Base-by-base conservation (phyloP, 805 yeast genomes). In the Ogataea saltuana region DNA sequence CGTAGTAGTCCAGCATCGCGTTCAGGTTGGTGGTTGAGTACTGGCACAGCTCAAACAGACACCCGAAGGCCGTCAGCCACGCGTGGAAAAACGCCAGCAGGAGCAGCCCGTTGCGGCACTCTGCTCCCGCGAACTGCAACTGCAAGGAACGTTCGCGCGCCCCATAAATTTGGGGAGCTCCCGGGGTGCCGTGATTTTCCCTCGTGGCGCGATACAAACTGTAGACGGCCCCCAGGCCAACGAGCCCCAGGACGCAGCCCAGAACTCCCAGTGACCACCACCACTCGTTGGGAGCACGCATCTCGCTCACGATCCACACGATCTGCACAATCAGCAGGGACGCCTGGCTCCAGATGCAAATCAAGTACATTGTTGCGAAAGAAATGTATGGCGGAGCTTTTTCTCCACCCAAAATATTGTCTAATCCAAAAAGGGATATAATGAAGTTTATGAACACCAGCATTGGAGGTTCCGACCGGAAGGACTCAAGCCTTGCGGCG, bases 1-100 rank as follows among this genome's bases (percentile, higher is more conserved):
- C 30, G 33, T 50, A 50, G 35, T 53, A 53, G 6, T 37, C 25
- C 19, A 37, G n/a, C 51, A 54, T 49, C 37, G 42, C 48, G 33
- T 33, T 42, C 44, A 53, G 38, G 30, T 40, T 44, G 33, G 42
- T 39, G n/a, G 59, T 54, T 4, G 59, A 54, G 33, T 54, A 54
- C 27, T 45, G 49, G 41, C 56, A 54, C 26, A 53, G 29, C 41
- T 54, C 59, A 35, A 54, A 51, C 11, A 54, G 42, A 40, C 59
- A 54, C 9, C 59, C 59, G 33, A 53, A 42, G 3, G 49, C 47
- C 1, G 54, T 49, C 15, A 53, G 32, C 54, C 54, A 53, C 7
- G 47, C 46, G 22, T 54, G 59, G 33, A 44, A 49, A 25, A 40
- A 38, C 17, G 36, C 33, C 4, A 53, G 33, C 26, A 47, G 36